Base-by-base conservation (phyloP, 2,329 filamentous ascomycete species). In the Pseudogymnoascus verrucosus region DNA sequence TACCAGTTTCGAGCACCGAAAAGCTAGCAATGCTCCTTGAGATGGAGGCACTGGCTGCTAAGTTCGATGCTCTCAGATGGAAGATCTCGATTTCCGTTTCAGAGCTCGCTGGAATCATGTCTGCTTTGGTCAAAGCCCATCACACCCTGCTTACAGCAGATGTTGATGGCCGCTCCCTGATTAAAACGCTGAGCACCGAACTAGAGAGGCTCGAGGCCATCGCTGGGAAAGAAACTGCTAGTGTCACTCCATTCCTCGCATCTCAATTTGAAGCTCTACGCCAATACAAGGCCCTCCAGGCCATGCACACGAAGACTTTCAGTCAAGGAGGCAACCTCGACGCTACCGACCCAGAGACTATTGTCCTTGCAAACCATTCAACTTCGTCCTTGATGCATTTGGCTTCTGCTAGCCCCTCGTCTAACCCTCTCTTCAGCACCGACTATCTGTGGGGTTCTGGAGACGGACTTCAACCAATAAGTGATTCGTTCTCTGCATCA, bases 41-140 rank as follows among this genome's bases (percentile, higher is more conserved):
- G 39, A 77, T 89, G 69, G 81, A 86, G 67, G 76, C 76, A 10
- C 76, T 89, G 4, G 85, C 84, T 1, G 73, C 73, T 1, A 78
- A 84, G 60, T 89, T 89, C 64, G 87, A 89, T 72, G 72, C 76
- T 34, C 73, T 88, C 28, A 80, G 82, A 67, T 87, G 84, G 85
- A 84, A 80, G 69, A 79, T 80, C 1, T 76, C 79, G 21, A 80
- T 81, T 10, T 77, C 79, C 2, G 76, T 86, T 6, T 61, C 74
- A 1, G 83, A 84, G 28, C 75, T 88, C 10, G 76, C 79, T 5
- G 80, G 78, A 51, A 79, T 85, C 19, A 81, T 82, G 70, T 74
- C 75, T 12, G 82, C 84, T 0, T 77, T 89, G 16, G 77, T 81
- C 16, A 78, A 81, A 63, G 82, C 82, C 2, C 87, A 87, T 64